Evolutionary conservation across 2,329 filamentous ascomycete species (phyloP).

Genomic region (Trichoderma sp.): DNA sequence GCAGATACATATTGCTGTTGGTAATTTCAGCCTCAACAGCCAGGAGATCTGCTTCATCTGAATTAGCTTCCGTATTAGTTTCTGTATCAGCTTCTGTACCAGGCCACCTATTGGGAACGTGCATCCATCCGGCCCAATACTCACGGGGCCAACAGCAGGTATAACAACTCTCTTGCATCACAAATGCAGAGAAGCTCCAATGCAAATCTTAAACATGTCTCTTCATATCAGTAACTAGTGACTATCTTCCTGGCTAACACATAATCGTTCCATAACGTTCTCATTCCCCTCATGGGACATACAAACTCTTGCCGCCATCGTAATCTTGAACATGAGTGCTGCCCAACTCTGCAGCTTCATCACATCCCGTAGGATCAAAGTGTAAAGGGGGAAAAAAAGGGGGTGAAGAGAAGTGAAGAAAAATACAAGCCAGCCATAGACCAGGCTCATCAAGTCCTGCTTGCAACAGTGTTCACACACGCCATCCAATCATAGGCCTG

Average conservation of each 20-base stretch:
- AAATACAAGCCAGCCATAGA: slow-evolving; percentile 10
- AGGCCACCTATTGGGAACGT: not conserved
- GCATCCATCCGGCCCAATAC: not conserved
- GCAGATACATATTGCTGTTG: too few relatives aligned
- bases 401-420: not conserved
- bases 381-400: not conserved
- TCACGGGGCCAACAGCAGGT: not conserved
- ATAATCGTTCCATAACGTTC: slow-evolving; percentile 12
- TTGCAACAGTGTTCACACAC: not conserved
- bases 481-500: not conserved
- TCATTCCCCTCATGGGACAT: slow-evolving; percentile 5
- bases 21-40: not conserved
- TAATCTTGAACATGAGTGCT: not conserved
- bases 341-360: slow-evolving; percentile 1
- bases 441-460: not conserved
- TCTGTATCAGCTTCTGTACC: not conserved
- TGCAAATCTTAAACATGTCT: not conserved
- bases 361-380: not conserved
- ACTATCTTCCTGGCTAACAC: not conserved
- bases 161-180: not conserved
- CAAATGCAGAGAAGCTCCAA: not conserved
- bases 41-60: not conserved
- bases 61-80: not conserved
- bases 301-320: not conserved
- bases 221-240: slow-evolving; percentile 13